Percentiles rank a stretch among this genome's conserved stretches.
phyloP scores from a whole-genome alignment of 371 early-diverging fungal species.

The Mortierella sp. region DNA sequence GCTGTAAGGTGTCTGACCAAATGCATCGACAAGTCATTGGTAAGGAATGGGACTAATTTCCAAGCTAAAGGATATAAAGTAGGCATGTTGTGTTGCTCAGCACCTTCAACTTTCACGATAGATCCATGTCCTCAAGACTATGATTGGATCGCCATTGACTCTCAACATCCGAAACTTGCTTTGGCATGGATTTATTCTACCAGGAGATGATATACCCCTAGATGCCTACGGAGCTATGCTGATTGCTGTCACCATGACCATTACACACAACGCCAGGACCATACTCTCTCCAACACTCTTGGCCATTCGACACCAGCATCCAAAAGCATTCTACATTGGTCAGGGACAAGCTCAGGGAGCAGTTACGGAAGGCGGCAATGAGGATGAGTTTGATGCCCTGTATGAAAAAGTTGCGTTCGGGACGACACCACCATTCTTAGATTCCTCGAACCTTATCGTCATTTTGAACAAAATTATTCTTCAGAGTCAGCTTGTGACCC shows the following conservation, averaged over 20 bases:
- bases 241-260: slow-evolving; percentile 37
- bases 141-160: slow-evolving; percentile 48
- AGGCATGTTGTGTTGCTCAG: too few relatives aligned
- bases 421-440: not conserved
- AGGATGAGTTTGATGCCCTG: slow-evolving; percentile 12
- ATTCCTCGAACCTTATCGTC: not conserved
- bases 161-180: slow-evolving; percentile 51
- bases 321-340: slow-evolving; percentile 9
- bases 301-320: slow-evolving; percentile 11
- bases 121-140: slow-evolving; percentile 30
- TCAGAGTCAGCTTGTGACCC: slow-evolving; percentile 21
- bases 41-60: slow-evolving; percentile 3
- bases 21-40: slow-evolving; percentile 20
- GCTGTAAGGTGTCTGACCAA: slow-evolving; percentile 29
- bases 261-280: slow-evolving; percentile 2
- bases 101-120: not conserved
- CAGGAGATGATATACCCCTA: slow-evolving; percentile 29
- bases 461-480: slow-evolving; percentile 4
- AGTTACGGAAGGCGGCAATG: too few relatives aligned
- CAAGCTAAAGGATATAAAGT: not conserved
- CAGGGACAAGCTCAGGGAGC: not conserved
- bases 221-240: slow-evolving; percentile 48
- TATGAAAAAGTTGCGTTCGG: slow-evolving; percentile 17
- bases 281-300: not conserved
- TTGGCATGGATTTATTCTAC: slow-evolving; percentile 53